Base-by-base conservation (phyloP, 495 filamentous ascomycete genomes). In the Hamigera avellanea region DNA sequence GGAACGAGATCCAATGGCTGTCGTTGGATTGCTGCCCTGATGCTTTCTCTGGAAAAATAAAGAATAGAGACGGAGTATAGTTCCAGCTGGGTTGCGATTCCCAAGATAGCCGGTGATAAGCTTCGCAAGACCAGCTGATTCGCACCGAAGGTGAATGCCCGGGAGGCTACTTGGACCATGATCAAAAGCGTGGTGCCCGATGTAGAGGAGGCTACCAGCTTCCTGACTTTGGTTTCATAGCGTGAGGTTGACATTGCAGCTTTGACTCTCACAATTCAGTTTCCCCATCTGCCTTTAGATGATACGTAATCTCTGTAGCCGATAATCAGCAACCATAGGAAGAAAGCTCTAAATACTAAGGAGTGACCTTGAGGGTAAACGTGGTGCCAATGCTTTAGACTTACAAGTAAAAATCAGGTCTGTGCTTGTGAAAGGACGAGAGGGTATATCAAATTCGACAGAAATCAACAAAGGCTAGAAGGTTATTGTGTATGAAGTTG, bases 111-210 rank as follows among this genome's bases (percentile, higher is more conserved):
- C 0, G 91, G 88, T 0, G 86, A 89, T 14, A 96, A 62, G 48
- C 78, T 86, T 26, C 87, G 85, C 3, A 99, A 66, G 8, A 95
- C 75, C 32, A 91, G 36, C 56, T 96, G 87, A 65, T 96, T 96
- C 38, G 88, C 77, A 30, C 74, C 56, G 57, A 99, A 99, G 17
- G 91, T 95, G 41, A 95, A 62, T 28, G 80, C 73, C 33, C 89
- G 80, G 10, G 87, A 95, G 25, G 63, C 62, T 46, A 96, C 64
- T 56, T 95, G 89, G 14, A 94, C 74, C 34, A 85, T 62, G 49
- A 99, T 87, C 37, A 99, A 70, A 43, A 87, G 75, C 8, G 82
- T 83, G 16, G 86, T 88, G 14, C 85, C 86, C 32, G 72, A 61
- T 14, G 72, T 70, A 6, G 82, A 78, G 15, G 58, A 63, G 8